Evolutionary conservation across 352 stramenopile genomes (phyloP), one percentile per base, ranked within the genome.

Genomic region (Phytopythium chamaehyphon): DNA sequence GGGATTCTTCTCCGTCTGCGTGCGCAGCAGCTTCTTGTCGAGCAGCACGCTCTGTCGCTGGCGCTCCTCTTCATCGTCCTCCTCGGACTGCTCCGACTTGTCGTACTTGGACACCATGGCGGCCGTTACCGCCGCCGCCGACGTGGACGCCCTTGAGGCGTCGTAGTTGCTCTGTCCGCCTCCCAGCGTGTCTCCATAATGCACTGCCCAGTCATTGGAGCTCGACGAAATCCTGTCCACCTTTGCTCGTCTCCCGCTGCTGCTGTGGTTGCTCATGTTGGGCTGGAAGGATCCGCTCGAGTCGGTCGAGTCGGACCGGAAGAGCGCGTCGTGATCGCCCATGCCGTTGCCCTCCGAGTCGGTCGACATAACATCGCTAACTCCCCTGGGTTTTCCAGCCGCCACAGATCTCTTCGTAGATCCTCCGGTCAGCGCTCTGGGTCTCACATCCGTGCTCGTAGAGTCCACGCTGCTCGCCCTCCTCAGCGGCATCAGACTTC

Each of bases 1-100:
- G 18, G 56, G 31, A 7, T 51, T 57, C 46, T 66, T 66, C 12
- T 64, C 61, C 12, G 38, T 57, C 10, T 51, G 40, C 11, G 48
- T 47, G 42, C 69, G 40, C 38, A 89, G 48, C 44, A 89, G 58
- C 40, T 86, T 73, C 21, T 76, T 66, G 44, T 88, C 76, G n/a
- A 88, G 59, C 40, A 85, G 36, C 45, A 88, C 49, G 3, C 59
- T 54, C 3, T 59, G 57, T 44, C 63, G n/a, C 31, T 57, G 49
- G 0, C 59, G 60, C 15, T 60, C 57, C 24, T 86, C 69, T 22
- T 62, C 53, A 14, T 83, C 54, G 12, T 88, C 71, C 58, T 84
- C 83, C 19, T 64, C 69, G 22, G 60, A 75, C 44, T 86, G 70
- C 28, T 49, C 40, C 15, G 59, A 71, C 51, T 63, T 59, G 37